A percentile compares a stretch with the other conserved stretches of the same genome.
Evolutionary conservation across 345 rosid genomes (phyloP).

Genomic region (Kandelia obovata): DNA sequence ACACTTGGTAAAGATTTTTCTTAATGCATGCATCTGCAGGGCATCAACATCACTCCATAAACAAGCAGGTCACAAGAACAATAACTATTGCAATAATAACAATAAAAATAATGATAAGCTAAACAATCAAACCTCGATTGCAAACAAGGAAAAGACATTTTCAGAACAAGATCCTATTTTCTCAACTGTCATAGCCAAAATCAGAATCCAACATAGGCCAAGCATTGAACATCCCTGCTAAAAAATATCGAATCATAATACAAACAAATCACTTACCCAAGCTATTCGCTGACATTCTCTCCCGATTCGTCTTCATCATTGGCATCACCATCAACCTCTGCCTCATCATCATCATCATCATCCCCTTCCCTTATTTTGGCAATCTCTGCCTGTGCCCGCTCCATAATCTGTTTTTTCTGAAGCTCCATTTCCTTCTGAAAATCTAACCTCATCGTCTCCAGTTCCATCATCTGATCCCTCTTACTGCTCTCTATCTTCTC

Average conservation of each 20-base stretch:
- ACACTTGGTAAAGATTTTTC: too few species aligned
- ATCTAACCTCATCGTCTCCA: slow-evolving; percentile 48
- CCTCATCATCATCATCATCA: slow-evolving; percentile 19
- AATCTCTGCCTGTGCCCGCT: slow-evolving; percentile 47
- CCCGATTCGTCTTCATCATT: slow-evolving; percentile 24
- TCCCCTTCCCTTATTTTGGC: slow-evolving; percentile 42
- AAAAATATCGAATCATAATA: not conserved
- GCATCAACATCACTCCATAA: too few species aligned
- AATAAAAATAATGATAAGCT: too few species aligned
- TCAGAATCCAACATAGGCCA: not conserved
- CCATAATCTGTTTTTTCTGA: slow-evolving; percentile 56
- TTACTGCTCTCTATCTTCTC: slow-evolving; percentile 57
- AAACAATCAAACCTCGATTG: too few species aligned
- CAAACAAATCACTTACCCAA: slow-evolving; percentile 5
- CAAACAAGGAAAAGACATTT: too few species aligned
- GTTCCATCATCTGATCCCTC: slow-evolving; percentile 56
- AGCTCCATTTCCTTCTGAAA: slow-evolving; percentile 46
- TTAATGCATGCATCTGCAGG: too few species aligned
- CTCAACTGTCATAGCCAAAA: not conserved
- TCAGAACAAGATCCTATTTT: too few species aligned
- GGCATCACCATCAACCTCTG: slow-evolving; percentile 14
- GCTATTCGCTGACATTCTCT: slow-evolving; percentile 28
- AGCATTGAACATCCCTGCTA: not conserved
- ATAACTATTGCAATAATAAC: too few species aligned
- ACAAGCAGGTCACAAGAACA: too few species aligned